Evolutionary conservation across 1,284 basidiomycete species (phyloP), one percentile per base, ranked within the genome.

Genomic region (Ceratobasidium papillatum): DNA sequence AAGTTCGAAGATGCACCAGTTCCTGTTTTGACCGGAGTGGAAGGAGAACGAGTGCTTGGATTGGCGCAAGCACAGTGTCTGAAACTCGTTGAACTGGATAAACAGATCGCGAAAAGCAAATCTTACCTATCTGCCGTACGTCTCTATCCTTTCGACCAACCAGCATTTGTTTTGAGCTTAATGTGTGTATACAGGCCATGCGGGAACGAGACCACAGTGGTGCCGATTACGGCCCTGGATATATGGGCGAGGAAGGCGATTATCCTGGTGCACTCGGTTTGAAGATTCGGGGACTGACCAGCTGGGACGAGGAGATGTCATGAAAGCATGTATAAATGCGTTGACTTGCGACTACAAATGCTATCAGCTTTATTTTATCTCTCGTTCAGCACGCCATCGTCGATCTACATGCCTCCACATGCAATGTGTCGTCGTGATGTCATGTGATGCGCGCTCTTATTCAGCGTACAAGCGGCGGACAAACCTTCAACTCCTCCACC

Each of bases 1-100:
- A 90, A 90, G 0, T 94, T 94, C 81, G 91, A 93, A 56, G 77
- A 78, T 41, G 52, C 75, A 19, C 66, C 66, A 30, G 58, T 71
- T 71, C 64, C 69, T 32, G 51, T 54, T 27, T 56, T 77, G 56
- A 64, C 68, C 38, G 74, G 72, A 43, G 61, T 38, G 22, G 69
- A 74, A 34, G 63, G 77, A 11, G 77, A 77, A 52, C 74, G 64
- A 49, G 59, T 76, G 25, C 72, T 78, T n/a, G 30, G 49, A 9
- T 36, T 76, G 34, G 77, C 77, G 5, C 75, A 74, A 43, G 59
- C 51, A 12, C 63, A 71, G 12, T 73, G 74, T 19, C 47, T 62
- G 58, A 63, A 61, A 38, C 74, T 78, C 12, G 62, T 47, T 22
- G 71, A 76, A 43, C 58, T 76, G 30, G 74, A 78, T 49, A 74